A percentile compares a stretch with the other conserved stretches of the same genome.
Conservation (phyloP, 176 grass and related monocot species). For the Dactylis glomerata region DNA sequence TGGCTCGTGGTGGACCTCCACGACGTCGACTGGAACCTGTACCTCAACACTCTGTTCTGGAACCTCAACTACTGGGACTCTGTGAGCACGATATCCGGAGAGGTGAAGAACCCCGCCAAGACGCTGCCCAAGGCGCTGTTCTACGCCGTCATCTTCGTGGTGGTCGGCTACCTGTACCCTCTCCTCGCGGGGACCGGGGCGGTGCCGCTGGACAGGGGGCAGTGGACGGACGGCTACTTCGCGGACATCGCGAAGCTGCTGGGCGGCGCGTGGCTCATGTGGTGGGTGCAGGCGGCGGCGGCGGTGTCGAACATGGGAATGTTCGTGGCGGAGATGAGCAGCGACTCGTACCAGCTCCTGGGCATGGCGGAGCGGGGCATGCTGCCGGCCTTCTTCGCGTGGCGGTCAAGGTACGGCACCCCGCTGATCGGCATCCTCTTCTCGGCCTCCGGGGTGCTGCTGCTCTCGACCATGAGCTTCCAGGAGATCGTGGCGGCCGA, state of each 20-base stretch:
- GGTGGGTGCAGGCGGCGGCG: conserved; percentile 16
- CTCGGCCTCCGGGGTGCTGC: conserved; percentile 5
- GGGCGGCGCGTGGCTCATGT: conserved; percentile 24
- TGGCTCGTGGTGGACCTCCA: conserved; percentile 1
- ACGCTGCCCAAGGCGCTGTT: conserved; percentile 54
- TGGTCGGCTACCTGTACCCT: conserved; percentile 3
- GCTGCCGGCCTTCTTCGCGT: conserved; percentile 11
- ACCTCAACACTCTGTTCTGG: conserved; percentile 18
- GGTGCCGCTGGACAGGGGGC: conserved; percentile 7
- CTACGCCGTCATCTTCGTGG: conserved; percentile 17
- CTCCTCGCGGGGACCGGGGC: conserved; percentile 7
- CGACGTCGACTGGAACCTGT: conserved; percentile 9
- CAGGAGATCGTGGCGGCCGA: conserved; percentile 66
- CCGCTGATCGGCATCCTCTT: conserved; percentile 16
- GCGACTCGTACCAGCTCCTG: conserved; percentile 19
- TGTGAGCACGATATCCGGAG: background rate
- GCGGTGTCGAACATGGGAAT: conserved; percentile 13
- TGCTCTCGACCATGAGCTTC: conserved; percentile 52
- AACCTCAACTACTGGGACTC: conserved; percentile 19
- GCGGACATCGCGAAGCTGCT: conserved; percentile 28
- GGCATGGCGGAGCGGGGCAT: conserved; percentile 18
- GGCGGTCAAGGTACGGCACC: background rate
- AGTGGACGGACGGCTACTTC: conserved; percentile 14
- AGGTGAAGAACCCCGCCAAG: background rate
- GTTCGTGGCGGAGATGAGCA: conserved; percentile 20